Base-by-base conservation (phyloP, 2,329 filamentous ascomycete genomes). In the Xylaria multiplex region DNA sequence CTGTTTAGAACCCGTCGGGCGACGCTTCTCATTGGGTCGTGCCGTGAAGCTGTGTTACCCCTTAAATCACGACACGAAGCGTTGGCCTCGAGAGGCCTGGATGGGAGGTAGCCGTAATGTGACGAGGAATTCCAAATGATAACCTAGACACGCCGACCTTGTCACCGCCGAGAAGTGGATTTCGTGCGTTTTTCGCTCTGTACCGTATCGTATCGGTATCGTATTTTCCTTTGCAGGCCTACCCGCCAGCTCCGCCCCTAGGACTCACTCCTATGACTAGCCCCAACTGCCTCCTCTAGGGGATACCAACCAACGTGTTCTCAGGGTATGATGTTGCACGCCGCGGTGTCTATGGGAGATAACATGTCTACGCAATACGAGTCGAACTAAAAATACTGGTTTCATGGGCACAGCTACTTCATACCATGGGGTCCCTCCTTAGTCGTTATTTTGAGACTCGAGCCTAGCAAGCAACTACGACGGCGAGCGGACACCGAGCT, bases 1-100 rank as follows among this genome's bases (percentile, higher is more conserved):
- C 48, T 1, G 11, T 56, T 56, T 52, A 27, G 45, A 45, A n/a
- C 53, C 24, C 9, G 32, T 62, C 40, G 24, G 27, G 54, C 52
- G 52, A 42, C 14, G 11, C 45, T 48, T 60, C 63, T 52, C 13
- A 59, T 65, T 66, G 49, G 54, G 19, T 43, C 50, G 30, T 30
- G 19, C 19, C 40, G 50, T 46, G 19, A 60, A 22, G 48, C 2
- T 59, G 59, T 43, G 19, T 66, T 59, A 8, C 50, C 55, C 54
- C 45, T 63, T 48, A 14, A 16, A 49, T 54, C 24, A 45, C 35
- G 6, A 49, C 9, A 49, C 9, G 52, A 1, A 24, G 16, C 1
- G 27, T 32, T 24, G 32, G 35, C 59, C 30, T 42, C 19, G 11
- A n/a, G 16, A 67, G 35, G 24, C 46, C 19, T 42, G 16, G 22